Evolutionary conservation across 2,329 filamentous ascomycete genomes (phyloP), one percentile per base, ranked within the genome.

Genomic region (Tolypocladium tundrense): DNA sequence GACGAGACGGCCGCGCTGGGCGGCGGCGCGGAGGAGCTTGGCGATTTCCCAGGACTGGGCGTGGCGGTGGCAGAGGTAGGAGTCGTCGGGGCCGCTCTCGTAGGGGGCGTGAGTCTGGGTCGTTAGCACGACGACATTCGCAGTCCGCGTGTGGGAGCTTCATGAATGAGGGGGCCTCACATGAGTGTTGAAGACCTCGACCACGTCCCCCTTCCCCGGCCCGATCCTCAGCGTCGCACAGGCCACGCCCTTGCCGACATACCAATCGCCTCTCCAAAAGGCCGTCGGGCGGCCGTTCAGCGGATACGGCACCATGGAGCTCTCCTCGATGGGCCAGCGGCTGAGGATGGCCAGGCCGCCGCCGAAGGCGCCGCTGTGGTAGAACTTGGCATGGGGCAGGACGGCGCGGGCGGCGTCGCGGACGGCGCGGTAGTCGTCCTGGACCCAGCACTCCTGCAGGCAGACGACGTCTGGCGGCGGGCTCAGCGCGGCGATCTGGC

Each of bases 211-310:
- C 51, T 72, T 70, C 1, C 75, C 80, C 0, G 81, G 75, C 0
- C 90, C 90, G 63, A 88, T 87, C 4, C 88, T 79, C 64, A 97
- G 88, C 61, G 83, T 82, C 2, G 93, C 93, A 68, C 84, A 88
- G 8, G 93, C 94, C 48, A 97, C 86, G 19, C 94, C 94, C 71
- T 97, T 97, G 0, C 94, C 94, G 11, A 97, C 92, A 68, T 86
- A 97, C 91, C 93, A 97, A 72, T 97, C 93, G 13, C 94, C 94
- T 60, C 93, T 81, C 75, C 88, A 97, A 73, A 97, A 96, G 5
- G 93, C 93, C 11, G 91, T 93, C 7, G 94, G 94, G 21, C 93
- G 83, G 21, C 94, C 94, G 71, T 96, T 97, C 56, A 99, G 80
- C n/a, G 91, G 85, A 70, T 97, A 99, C 4, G 79, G 80, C 64